phyloP scores from a whole-genome alignment of 2,329 filamentous ascomycete species.

The Triangularia verruculosa region DNA sequence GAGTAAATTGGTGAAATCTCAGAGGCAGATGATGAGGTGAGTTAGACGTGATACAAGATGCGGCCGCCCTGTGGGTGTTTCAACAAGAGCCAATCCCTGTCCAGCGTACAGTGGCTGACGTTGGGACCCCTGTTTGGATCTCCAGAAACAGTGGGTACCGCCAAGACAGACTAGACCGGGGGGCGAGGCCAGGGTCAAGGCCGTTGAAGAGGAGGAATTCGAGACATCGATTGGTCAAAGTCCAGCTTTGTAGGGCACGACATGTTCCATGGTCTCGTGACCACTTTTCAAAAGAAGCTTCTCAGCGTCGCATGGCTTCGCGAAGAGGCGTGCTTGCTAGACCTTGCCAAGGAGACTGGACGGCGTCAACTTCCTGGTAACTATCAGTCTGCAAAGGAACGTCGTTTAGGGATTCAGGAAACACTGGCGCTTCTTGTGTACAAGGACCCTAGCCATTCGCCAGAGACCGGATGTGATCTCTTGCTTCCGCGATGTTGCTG shows the following conservation, averaged over 20 bases:
- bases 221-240: background rate
- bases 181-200: background rate
- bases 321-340: background rate
- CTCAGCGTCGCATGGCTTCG: background rate
- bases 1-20: too few relatives aligned
- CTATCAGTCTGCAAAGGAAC: background rate
- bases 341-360: background rate
- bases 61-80: background rate
- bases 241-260: background rate
- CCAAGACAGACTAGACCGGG: background rate
- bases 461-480: background rate
- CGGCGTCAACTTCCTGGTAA: background rate
- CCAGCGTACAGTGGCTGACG: background rate
- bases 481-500: background rate
- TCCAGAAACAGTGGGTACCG: background rate
- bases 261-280: background rate
- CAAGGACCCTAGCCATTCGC: background rate
- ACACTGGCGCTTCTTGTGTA: background rate
- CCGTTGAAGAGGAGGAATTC: background rate
- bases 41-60: background rate
- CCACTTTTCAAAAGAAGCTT: background rate
- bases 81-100: background rate
- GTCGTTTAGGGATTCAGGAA: background rate
- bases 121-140: background rate
- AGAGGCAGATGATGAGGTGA: background rate